Base-by-base conservation (phyloP, 1,284 basidiomycete genomes). In the Tilletia indica region DNA sequence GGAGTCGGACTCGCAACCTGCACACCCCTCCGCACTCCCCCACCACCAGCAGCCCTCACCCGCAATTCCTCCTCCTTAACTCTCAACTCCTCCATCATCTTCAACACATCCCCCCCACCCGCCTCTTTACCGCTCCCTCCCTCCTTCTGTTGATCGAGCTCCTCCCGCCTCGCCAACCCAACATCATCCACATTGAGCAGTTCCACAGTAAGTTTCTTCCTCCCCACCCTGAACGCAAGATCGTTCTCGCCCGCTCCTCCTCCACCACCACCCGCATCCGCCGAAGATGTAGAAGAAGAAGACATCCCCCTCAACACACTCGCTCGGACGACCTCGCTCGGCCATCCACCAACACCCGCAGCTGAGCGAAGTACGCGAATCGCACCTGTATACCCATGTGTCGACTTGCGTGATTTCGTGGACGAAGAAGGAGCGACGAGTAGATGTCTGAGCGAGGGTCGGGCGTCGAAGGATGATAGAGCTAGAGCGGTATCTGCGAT, bases 161-260 rank as follows among this genome's bases (percentile, higher is more conserved):
- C 72, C 70, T 72, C 70, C 19, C 75, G 74, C 38, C 70, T 69
- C 49, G 70, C 72, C 47, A 80, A 38, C 4, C 61, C 61, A 8
- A 64, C 38, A 42, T 64, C 61, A 16, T 95, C 96, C 12, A 97
- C 87, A 86, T 97, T 93, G 72, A 97, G 86, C 31, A 94, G 97
- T 86, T 98, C 95, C 76, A 98, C 89, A 31, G 96, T 87, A 67
- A 97, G 87, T 49, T 92, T 86, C 83, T 93, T 94, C 74, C 95
- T 87, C 80, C 91, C 95, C 78, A 94, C 92, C 83, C 91, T 93
- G 88, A 98, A 99, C 5, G 92, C 94, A 19, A 99, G 88, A 80
- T 98, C 97, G 85, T 98, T 97, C 85, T 97, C 87, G 39, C 82
- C 80, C 2, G 81, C 82, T 0, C 87, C 87, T 16, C 86, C 94